Percentiles rank a stretch among this genome's conserved stretches.
These are phyloP conservation scores for Ascochyta clinopodiicola DNA, from an alignment of 2,329 filamentous ascomycete species.

Conservation along the genomic window DNA sequence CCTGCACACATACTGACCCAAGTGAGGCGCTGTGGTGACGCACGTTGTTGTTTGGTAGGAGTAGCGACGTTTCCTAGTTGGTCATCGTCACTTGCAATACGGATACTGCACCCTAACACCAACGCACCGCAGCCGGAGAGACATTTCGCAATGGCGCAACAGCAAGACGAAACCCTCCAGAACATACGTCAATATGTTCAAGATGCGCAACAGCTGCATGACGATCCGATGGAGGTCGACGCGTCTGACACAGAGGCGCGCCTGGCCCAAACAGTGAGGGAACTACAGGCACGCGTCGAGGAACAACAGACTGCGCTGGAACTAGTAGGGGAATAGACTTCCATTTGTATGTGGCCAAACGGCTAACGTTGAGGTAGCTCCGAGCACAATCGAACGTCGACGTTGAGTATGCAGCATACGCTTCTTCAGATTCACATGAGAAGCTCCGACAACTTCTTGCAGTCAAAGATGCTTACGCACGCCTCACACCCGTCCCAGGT, in stretches of 20 bases:
- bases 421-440: constrained; percentile 43
- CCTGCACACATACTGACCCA: background rate
- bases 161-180: constrained; percentile 20
- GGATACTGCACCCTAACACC: constrained; percentile 5
- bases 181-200: constrained; percentile 41
- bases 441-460: constrained; percentile 55
- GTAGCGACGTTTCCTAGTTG: constrained; percentile 6
- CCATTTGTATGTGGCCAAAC: too few species aligned
- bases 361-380: constrained; percentile 51
- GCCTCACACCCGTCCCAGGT: constrained; percentile 66
- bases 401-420: constrained; percentile 37
- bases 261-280: constrained; percentile 71
- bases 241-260: constrained; percentile 57
- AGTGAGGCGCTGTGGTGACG: background rate
- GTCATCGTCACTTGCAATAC: constrained; percentile 6
- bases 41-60: background rate
- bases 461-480: constrained; percentile 70
- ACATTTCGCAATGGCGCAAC: constrained; percentile 31
- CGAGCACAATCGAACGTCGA: constrained; percentile 39
- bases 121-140: background rate
- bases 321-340: constrained; percentile 43
- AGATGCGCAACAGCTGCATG: constrained; percentile 28
- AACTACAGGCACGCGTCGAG: constrained; percentile 64
- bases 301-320: constrained; percentile 57
- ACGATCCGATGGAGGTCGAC: constrained; percentile 47